Conservation (phyloP, 2,329 filamentous ascomycete genomes). For the Trichoderma polysporum region DNA sequence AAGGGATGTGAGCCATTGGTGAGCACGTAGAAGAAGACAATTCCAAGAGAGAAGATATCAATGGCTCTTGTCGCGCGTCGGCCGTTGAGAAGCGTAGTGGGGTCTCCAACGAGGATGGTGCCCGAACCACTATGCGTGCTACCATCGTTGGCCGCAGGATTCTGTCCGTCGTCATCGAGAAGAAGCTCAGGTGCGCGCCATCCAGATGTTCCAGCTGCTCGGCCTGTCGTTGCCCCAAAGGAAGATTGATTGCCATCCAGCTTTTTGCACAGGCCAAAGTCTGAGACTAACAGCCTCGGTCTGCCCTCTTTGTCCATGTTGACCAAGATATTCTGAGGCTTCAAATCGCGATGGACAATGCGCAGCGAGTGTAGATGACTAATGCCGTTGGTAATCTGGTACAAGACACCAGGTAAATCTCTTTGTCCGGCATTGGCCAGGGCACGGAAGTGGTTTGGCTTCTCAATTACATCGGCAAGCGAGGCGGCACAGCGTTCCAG, state of each 20-base stretch:
- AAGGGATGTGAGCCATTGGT: slow-evolving; percentile 91
- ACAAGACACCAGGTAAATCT: slow-evolving; percentile 76
- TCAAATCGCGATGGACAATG: slow-evolving; percentile 95
- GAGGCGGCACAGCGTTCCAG: slow-evolving; percentile 93
- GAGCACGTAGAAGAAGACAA: slow-evolving; percentile 99
- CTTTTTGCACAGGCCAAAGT: slow-evolving; percentile 98
- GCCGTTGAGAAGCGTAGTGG: slow-evolving; percentile 50
- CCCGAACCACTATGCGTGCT: slow-evolving; percentile 62
- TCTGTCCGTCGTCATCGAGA: slow-evolving; percentile 69
- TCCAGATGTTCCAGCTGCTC: slow-evolving; percentile 88
- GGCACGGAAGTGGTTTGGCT: slow-evolving; percentile 63
- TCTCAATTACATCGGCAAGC: slow-evolving; percentile 85
- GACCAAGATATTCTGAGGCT: slow-evolving; percentile 96
- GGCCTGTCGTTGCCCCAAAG: slow-evolving; percentile 88
- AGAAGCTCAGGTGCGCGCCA: slow-evolving; percentile 96
- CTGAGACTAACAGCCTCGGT: slow-evolving; percentile 89
- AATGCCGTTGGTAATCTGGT: slow-evolving; percentile 87
- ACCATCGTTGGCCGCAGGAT: slow-evolving; percentile 47
- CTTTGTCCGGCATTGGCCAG: slow-evolving; percentile 71
- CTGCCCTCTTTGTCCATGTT: slow-evolving; percentile 66
- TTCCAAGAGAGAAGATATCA: slow-evolving; percentile 93
- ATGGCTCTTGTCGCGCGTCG: slow-evolving; percentile 92
- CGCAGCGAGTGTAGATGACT: slow-evolving; percentile 86
- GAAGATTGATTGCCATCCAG: slow-evolving; percentile 92
- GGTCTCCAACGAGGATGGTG: slow-evolving; percentile 53